Evolutionary conservation across 305 asterid genomes (phyloP).

Genomic region (Stenogyne calaminthoides): DNA sequence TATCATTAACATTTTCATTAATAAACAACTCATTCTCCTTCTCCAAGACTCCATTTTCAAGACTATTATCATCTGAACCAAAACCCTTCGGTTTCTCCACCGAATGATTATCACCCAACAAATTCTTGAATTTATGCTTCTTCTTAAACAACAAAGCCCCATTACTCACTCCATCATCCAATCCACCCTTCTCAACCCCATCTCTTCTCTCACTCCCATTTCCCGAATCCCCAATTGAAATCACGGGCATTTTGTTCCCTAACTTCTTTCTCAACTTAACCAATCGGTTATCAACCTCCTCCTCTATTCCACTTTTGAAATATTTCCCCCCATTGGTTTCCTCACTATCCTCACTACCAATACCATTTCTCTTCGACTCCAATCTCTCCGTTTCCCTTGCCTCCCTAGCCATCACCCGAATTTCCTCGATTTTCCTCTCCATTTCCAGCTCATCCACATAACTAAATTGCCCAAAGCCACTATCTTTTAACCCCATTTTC

Average conservation of each 20-base stretch:
- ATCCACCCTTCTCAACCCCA: too few species aligned
- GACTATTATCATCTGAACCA: constrained; percentile 35
- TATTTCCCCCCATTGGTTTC: constrained; percentile 36
- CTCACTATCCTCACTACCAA: constrained; percentile 45
- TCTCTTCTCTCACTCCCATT: constrained; percentile 29
- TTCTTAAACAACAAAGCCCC: constrained; percentile 56
- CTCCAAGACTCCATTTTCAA: constrained; percentile 23
- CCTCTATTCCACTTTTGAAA: constrained; percentile 58
- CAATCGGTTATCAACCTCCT: constrained; percentile 63
- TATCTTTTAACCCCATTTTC: constrained; percentile 28
- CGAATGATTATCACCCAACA: constrained; percentile 27
- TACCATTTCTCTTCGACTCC: constrained; percentile 41
- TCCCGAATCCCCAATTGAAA: constrained; percentile 34
- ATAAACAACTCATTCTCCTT: constrained; percentile 22
- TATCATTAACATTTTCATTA: constrained; percentile 17
- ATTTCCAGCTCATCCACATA: constrained; percentile 51
- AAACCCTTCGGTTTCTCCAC: constrained; percentile 74
- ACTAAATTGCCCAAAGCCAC: constrained; percentile 24
- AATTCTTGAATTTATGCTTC: constrained; percentile 64
- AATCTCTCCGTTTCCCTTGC: constrained; percentile 68
- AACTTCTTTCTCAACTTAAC: constrained; percentile 53
- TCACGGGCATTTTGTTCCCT: constrained; percentile 43
- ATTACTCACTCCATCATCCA: constrained; percentile 35
- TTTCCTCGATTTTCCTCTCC: constrained; percentile 70
- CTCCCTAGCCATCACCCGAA: constrained; percentile 78